Percentiles rank a stretch among this genome's conserved stretches.
phyloP scores from a whole-genome alignment of 2,329 filamentous ascomycete genomes.

The Pseudocercospora macadamiae region DNA sequence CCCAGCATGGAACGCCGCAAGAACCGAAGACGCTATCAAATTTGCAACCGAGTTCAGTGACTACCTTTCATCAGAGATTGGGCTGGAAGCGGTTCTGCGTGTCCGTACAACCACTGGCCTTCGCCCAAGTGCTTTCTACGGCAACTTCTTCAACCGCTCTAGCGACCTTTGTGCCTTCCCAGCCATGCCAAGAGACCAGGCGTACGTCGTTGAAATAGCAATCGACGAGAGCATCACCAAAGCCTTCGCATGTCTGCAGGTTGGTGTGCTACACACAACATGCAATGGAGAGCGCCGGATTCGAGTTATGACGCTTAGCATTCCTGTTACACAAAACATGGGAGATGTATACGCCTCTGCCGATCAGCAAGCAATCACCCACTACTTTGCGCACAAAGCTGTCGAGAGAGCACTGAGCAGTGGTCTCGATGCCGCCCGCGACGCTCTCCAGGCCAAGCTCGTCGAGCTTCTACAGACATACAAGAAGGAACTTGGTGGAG shows the following conservation, averaged over 20 bases:
- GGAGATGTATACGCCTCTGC: conserved; percentile 93
- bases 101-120: conserved; percentile 93
- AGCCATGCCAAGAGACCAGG: conserved; percentile 94
- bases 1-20: conserved; percentile 92
- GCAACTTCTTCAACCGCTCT: conserved; percentile 98
- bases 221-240: conserved; percentile 95
- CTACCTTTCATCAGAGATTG: conserved; percentile 94
- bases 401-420: conserved; percentile 85
- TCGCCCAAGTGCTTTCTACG: conserved; percentile 97
- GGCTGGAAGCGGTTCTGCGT: conserved; percentile 90
- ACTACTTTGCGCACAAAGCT: conserved; percentile 96
- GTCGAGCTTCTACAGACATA: conserved; percentile 93
- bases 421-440: conserved; percentile 86
- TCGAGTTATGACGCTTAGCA: conserved; percentile 86
- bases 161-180: conserved; percentile 98
- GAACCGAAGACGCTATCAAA: conserved; percentile 94
- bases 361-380: conserved; percentile 89
- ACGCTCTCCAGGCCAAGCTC: conserved; percentile 87
- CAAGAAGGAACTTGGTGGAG: conserved; percentile 92
- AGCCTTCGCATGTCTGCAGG: conserved; percentile 88
- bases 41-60: conserved; percentile 97
- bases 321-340: conserved; percentile 88
- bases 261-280: conserved; percentile 93
- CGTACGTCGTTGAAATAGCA: conserved; percentile 96
- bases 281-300: conserved; percentile 97